Evolutionary conservation across 2,329 filamentous ascomycete species (phyloP).

Genomic region (Westerdykella aurantiaca): DNA sequence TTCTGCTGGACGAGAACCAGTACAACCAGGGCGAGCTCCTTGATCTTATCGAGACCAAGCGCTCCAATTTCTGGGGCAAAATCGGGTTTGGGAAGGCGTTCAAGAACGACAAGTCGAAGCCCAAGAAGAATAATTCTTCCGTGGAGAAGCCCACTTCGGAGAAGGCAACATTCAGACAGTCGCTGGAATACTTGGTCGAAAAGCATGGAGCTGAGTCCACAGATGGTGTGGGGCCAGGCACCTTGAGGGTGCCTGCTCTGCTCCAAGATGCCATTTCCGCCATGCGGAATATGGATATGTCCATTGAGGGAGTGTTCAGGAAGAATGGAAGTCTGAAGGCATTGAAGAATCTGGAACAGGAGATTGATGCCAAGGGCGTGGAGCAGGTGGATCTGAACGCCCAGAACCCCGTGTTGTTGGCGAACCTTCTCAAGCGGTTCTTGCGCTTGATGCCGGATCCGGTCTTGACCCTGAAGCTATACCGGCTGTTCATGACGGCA

Average conservation of each 20-base stretch:
- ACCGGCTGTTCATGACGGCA: constrained; percentile 81
- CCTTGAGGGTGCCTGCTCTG: constrained; percentile 83
- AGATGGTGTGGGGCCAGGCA: constrained; percentile 87
- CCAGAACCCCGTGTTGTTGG: constrained; percentile 88
- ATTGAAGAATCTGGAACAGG: constrained; percentile 75
- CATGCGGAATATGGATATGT: constrained; percentile 98
- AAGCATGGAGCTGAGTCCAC: constrained; percentile 96
- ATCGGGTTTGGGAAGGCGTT: constrained; percentile 96
- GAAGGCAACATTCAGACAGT: constrained; percentile 88
- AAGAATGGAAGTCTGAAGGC: constrained; percentile 99
- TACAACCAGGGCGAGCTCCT: constrained; percentile 93
- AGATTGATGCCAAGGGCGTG: constrained; percentile 79
- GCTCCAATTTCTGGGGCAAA: constrained; percentile 96
- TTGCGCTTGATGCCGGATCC: constrained; percentile 91
- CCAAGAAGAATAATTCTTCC: constrained; percentile 59
- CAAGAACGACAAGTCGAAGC: constrained; percentile 74
- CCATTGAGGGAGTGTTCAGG: constrained; percentile 94
- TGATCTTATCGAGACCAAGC: constrained; percentile 85
- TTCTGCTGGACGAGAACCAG: constrained; percentile 79
- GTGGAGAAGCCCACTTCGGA: constrained; percentile 34
- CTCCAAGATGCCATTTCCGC: constrained; percentile 91
- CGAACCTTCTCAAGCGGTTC: constrained; percentile 91
- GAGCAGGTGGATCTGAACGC: constrained; percentile 80
- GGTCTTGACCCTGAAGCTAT: constrained; percentile 89
- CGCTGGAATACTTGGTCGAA: constrained; percentile 82